phyloP scores from a whole-genome alignment of 2,329 filamentous ascomycete species.

The Pestalotiopsis fici region DNA sequence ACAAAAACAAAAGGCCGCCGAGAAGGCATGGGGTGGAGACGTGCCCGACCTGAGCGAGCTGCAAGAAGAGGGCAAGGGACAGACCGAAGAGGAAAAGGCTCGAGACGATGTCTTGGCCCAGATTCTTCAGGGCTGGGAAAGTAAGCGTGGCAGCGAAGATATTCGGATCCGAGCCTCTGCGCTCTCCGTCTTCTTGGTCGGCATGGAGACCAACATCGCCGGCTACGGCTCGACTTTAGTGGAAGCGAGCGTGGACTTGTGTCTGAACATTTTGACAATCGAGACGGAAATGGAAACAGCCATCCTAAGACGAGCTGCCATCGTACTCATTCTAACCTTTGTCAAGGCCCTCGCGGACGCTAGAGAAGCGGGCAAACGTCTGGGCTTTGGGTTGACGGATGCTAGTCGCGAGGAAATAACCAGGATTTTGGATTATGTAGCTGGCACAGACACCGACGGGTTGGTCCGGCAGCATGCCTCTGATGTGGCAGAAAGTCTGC shows the following conservation, averaged over 20 bases:
- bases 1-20: constrained; percentile 50
- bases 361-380: constrained; percentile 42
- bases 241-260: constrained; percentile 61
- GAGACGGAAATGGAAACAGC: constrained; percentile 62
- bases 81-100: constrained; percentile 13
- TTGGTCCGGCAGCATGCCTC: constrained; percentile 67
- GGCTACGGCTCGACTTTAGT: constrained; percentile 55
- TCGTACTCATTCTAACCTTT: constrained; percentile 63
- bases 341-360: constrained; percentile 60
- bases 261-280: constrained; percentile 61
- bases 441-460: constrained; percentile 66
- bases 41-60: constrained; percentile 48
- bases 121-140: constrained; percentile 69
- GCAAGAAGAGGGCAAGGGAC: constrained; percentile 1
- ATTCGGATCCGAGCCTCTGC: constrained; percentile 70
- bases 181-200: constrained; percentile 62
- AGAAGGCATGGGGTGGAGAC: constrained; percentile 56
- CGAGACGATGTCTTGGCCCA: constrained; percentile 49
- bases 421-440: constrained; percentile 64
- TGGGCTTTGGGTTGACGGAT: constrained; percentile 56
- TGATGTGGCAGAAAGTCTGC: constrained; percentile 67
- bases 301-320: constrained; percentile 68
- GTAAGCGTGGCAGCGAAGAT: constrained; percentile 67
- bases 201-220: constrained; percentile 61
- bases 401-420: constrained; percentile 62